A percentile compares a stretch with the other conserved stretches of the same genome.
These are phyloP conservation scores for Juglanconis juglandina DNA, from an alignment of 2,329 filamentous ascomycete species.

Conservation along the genomic window DNA sequence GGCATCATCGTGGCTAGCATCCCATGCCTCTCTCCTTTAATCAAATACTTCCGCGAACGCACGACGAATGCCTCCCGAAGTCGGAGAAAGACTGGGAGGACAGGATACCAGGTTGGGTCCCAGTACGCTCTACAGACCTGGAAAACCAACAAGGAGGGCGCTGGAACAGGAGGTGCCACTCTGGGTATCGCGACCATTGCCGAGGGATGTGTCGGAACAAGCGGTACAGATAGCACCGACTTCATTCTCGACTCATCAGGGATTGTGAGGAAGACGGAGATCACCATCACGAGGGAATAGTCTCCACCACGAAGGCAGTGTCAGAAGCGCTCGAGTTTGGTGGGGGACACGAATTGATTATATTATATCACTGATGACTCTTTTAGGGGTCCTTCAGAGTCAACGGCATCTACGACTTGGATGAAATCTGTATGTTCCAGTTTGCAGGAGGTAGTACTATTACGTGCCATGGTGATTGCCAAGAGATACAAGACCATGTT, in stretches of 20 bases:
- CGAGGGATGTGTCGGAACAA: neutral
- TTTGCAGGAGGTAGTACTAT: too few species aligned
- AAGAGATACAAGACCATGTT: too few species aligned
- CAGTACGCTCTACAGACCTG: conserved; percentile 2
- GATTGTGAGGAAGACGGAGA: conserved; percentile 6
- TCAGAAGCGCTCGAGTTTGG: neutral
- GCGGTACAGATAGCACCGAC: neutral
- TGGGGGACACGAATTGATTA: neutral
- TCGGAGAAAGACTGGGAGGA: neutral
- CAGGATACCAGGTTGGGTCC: conserved; percentile 3
- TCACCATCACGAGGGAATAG: conserved; percentile 4
- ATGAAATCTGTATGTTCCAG: neutral
- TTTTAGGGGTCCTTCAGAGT: neutral
- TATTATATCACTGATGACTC: neutral
- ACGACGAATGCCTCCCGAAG: neutral
- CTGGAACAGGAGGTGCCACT: neutral
- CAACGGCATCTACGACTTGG: too few species aligned
- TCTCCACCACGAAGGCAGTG: neutral
- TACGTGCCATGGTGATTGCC: too few species aligned
- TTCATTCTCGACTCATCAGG: neutral
- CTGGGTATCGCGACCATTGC: neutral
- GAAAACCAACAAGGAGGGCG: neutral
- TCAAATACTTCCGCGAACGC: conserved; percentile 29
- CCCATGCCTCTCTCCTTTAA: conserved; percentile 36
- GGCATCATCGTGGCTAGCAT: conserved; percentile 10